Evolutionary conservation across 129 eudicot species (phyloP), one percentile per base, ranked within the genome.

Genomic region (Apium graveolens): DNA sequence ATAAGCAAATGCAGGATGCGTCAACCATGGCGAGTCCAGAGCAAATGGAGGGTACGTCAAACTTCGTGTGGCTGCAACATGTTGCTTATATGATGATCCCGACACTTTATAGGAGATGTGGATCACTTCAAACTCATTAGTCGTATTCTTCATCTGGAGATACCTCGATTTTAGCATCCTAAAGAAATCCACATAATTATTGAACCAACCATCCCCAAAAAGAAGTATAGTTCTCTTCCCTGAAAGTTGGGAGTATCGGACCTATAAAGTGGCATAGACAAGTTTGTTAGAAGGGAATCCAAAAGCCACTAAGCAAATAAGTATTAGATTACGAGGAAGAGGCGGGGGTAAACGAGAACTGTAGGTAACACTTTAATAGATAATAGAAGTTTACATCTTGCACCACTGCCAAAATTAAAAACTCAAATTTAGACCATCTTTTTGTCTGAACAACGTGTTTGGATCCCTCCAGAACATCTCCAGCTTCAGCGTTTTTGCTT

Each of bases 401-500:
- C 60, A 49, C 60, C 60, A 51, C 6, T 26, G 17, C 69, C 6
- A 26, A 26, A 26, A n/a, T 16, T 16, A 51, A 62, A 63, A 27
- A 63, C 70, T 63, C 70, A 63, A 37, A 29, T 29, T 35, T 1
- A 1, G 70, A 29, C 70, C 70, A 63, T 63, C 70, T 13, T 63
- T 63, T 63, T 29, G 70, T 11, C 37, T 63, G 20, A 63, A 63
- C 1, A 29, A 26, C 17, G 38, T 29, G 70, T 63, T 63, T 63
- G 70, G 70, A 63, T 63, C 37, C 37, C 17, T 63, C 70, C 70
- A 63, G 70, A 63, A 26, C 70, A 63, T 63, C 70, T 63, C 37
- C 70, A 63, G 70, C 37, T 63, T 63, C 37, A 63, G 18, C 70
- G 37, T 29, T 38, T 63, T 63, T 29, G 32, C 37, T 63, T 63